Evolutionary conservation across 768 basidiomycete species (phyloP), one percentile per base, ranked within the genome.

Genomic region (Thelephora aurantiotincta): DNA sequence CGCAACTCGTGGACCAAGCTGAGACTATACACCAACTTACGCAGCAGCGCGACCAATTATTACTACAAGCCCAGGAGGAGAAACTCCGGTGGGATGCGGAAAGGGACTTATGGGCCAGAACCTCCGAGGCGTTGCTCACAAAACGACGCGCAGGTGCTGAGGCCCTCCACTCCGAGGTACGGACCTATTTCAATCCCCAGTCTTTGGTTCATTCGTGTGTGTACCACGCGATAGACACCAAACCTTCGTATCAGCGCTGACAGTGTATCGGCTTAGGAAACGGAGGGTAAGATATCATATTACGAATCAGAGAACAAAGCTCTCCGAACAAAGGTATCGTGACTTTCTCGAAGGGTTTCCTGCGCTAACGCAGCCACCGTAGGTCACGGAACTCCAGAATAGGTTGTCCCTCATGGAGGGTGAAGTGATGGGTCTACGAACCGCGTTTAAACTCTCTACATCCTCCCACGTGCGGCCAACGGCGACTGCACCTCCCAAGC

Each of bases 81-180:
- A 69, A 71, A n/a, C 64, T 66, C 6, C 67, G 73, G 34, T 82
- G 78, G 78, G 63, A 73, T 30, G 69, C 73, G 1, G 82, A 86
- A 58, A 70, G 71, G 54, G 74, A 75, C 13, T 66, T 71, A 2
- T 87, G 82, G 79, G 71, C 69, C 4, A 66, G 83, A 48, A 75
- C 72, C 53, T 74, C 81, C 1, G 82, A 86, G 52, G 81, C 79
- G 6, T 65, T 87, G 33, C 66, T 82, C 48, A 57, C 66, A 2
- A 74, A 63, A 36, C 59, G 73, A 41, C 65, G 70, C 41, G 68
- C 66, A 48, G 72, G 62, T 37, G 60, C 64, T n/a, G 56, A 58
- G 5, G 58, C 54, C 12, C 60, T 63, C 5, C 69, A 62, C 48
- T 67, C 71, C 45, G 73, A 77, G 60, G 77, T 75, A 43, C 51